A percentile compares a stretch with the other conserved stretches of the same genome.
Conservation (phyloP, 1,284 basidiomycete species). For the Rhodotorula sp. region DNA sequence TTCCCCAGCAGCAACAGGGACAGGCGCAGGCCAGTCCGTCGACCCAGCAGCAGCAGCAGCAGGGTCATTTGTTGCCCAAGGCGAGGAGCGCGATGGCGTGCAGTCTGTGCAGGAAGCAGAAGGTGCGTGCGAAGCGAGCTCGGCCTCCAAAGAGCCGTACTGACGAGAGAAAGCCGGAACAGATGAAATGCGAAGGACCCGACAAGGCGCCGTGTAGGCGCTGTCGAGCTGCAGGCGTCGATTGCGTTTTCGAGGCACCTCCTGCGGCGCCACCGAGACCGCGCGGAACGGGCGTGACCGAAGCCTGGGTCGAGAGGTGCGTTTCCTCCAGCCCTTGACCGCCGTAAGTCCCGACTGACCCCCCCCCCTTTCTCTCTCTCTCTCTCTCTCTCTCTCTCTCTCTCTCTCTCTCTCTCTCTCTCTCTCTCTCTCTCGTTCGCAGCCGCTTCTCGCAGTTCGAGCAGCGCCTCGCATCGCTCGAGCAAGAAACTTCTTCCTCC, state of each 20-base stretch:
- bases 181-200: slow-evolving; percentile 39
- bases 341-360: not conserved
- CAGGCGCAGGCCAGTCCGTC: not conserved
- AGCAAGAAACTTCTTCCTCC: slow-evolving; percentile 7
- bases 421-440: not conserved
- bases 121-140: too few species aligned
- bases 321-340: not conserved
- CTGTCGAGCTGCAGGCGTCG: slow-evolving; percentile 23
- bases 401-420: too few species aligned
- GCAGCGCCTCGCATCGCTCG: slow-evolving; percentile 23
- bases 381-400: too few species aligned
- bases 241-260: slow-evolving; percentile 36
- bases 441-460: slow-evolving; percentile 26
- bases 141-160: not conserved
- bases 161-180: not conserved
- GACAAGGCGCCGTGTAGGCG: slow-evolving; percentile 31
- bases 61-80: slow-evolving; percentile 9
- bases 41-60: too few species aligned
- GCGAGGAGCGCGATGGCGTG: slow-evolving; percentile 34
- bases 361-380: too few species aligned
- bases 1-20: not conserved
- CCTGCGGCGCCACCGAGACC: slow-evolving; percentile 14
- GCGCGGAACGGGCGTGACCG: slow-evolving; percentile 5
- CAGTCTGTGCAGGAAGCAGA: slow-evolving; percentile 26
- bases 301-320: slow-evolving; percentile 31